phyloP scores from a whole-genome alignment of 306 rosid genomes.

The Rosa lucieae region DNA sequence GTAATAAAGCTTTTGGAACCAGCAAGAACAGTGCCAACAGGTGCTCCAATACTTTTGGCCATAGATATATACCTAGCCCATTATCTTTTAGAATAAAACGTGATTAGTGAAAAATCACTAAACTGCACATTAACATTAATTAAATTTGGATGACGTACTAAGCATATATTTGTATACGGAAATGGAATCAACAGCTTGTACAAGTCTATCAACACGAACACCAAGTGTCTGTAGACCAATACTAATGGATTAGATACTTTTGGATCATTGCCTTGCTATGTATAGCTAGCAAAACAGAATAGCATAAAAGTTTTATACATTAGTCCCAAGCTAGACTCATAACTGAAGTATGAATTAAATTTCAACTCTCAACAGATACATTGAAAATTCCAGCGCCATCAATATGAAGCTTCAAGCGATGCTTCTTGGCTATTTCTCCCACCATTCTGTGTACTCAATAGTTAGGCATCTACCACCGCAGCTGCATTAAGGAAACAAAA shows the following conservation, averaged over 20 bases:
- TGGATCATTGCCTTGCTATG: neutral
- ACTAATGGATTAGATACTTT: conserved; percentile 14
- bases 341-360: neutral
- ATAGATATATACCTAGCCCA: conserved; percentile 38
- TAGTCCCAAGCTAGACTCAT: neutral
- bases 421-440: conserved; percentile 78
- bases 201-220: conserved; percentile 76
- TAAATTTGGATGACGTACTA: neutral
- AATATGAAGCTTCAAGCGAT: conserved; percentile 87
- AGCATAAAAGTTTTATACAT: neutral
- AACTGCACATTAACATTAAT: neutral
- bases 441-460: conserved; percentile 72
- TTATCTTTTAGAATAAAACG: conserved; percentile 25
- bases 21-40: conserved; percentile 81
- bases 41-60: conserved; percentile 81
- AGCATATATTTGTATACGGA: conserved; percentile 25
- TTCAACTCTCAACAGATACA: conserved; percentile 62
- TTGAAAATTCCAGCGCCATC: conserved; percentile 93
- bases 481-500: conserved; percentile 44
- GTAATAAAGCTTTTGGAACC: conserved; percentile 73
- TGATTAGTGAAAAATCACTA: neutral
- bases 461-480: conserved; percentile 80
- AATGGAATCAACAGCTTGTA: conserved; percentile 84
- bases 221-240: conserved; percentile 72
- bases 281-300: neutral